A percentile compares a stretch with the other conserved stretches of the same genome.
Conservation (phyloP, 768 basidiomycete species). For the Mycena floridula region DNA sequence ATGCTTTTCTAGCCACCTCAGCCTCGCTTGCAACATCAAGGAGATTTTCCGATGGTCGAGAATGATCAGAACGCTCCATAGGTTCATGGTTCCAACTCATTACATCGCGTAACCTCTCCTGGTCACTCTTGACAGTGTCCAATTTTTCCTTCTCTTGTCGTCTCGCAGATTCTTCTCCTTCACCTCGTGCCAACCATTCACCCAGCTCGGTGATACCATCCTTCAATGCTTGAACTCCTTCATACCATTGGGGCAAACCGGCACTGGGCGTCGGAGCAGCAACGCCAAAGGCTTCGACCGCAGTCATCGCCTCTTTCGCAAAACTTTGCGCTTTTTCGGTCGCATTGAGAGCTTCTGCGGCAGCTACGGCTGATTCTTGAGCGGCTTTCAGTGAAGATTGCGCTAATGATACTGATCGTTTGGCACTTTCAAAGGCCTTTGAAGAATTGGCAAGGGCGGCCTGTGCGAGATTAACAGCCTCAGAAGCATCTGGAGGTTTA, state of each 20-base stretch:
- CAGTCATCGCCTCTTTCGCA: constrained; percentile 17
- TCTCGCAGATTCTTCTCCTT: neutral
- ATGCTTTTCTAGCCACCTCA: no score
- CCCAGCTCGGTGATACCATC: neutral
- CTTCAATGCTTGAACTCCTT: neutral
- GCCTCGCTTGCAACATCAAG: no score
- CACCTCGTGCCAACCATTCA: neutral
- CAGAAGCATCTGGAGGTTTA: neutral
- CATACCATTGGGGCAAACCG: neutral
- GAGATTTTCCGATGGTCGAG: no score
- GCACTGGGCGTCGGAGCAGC: neutral
- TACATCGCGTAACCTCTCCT: no score
- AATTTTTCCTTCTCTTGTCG: neutral
- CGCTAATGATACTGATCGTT: neutral
- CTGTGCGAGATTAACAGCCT: neutral
- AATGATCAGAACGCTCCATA: no score
- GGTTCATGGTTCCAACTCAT: no score
- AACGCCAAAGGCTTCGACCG: constrained; percentile 8
- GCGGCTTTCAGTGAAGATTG: constrained; percentile 1
- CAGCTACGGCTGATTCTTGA: constrained; percentile 10
- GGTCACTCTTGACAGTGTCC: neutral
- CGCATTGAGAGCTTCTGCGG: constrained; percentile 18
- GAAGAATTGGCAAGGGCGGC: neutral
- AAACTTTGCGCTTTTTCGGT: constrained; percentile 18
- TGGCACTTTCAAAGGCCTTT: neutral